Evolutionary conservation across 2,329 filamentous ascomycete genomes (phyloP), one percentile per base, ranked within the genome.

Genomic region (Penicillium janthinellum): DNA sequence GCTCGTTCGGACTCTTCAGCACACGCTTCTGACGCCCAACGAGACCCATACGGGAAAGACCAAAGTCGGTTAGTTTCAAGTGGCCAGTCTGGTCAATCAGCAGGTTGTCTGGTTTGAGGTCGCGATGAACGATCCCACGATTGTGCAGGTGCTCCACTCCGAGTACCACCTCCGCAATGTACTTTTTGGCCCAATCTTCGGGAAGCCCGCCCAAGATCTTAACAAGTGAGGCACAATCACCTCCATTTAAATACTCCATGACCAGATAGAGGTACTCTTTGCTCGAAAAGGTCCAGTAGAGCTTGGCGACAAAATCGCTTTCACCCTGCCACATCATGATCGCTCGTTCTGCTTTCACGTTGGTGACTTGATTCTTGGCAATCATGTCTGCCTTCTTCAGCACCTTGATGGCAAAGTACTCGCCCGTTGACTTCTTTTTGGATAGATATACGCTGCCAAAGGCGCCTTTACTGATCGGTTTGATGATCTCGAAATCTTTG

Each of bases 241-340:
- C 95, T 38, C 95, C 95, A 68, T 98, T 99, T 59, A 99, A 83
- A 77, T 99, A 99, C 73, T 99, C 95, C 95, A 99, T 99, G 25
- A 99, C 95, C 60, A 99, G 83, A 73, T 98, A 99, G 25, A 99
- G 87, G 73, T 97, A 99, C 72, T 99, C 95, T 73, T 99, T 99
- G 83, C 94, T 99, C 4, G 95, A 96, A 72, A 99, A 99, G 0
- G 95, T 99, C 96, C 96, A 99, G 79, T 98, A 99, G 12, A 99
- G 84, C 79, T 99, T 99, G 28, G 95, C 95, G 59, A 99, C 95
- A 74, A 99, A 99, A 61, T 99, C 95, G 75, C 96, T 99, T 76
- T 98, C 92, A 22, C 95, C 95, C 79, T 99, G 95, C 91, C 95
- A 98, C 95, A 99, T 99, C 95, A 99, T 98, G 73, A 99, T 99